Evolutionary conservation across 1,284 basidiomycete genomes (phyloP), one percentile per base, ranked within the genome.

Genomic region (Rhodofomes roseus): DNA sequence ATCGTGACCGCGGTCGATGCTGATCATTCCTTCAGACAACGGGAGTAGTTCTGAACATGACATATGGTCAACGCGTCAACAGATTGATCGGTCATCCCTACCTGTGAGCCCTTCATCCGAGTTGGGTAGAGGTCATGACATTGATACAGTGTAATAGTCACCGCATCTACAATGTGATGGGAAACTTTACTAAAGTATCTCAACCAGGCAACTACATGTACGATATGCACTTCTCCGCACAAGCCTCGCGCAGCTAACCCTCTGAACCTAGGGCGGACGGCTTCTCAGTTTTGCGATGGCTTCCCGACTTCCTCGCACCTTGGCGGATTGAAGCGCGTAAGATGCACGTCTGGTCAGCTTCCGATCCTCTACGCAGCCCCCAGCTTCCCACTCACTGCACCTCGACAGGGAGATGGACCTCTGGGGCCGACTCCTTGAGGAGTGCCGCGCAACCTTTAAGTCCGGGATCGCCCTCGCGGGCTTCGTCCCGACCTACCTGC

Each of bases 311-410:
- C 34, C 65, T 71, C 4, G 68, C 71, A 0, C 65, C 62, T 29
- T 72, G 71, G 71, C 60, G 71, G 5, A 58, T 63, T 18, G 62
- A 65, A 25, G 71, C 62, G 20, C 62, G 64, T n/a, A 66, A 65
- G 51, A 69, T 70, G 66, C 70, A 70, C 44, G 55, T 61, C 63
- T 70, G 70, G 70, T 71, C 66, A 60, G 67, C 29, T 23, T 11
- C 20, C 31, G 20, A 14, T 27, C 37, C 7, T 29, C 7, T 6
- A 9, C n/a, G n/a, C n/a, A n/a, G n/a, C n/a, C n/a, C 1, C 11
- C 27, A 16, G 9, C 6, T 22, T 12, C 18, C 1, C 16, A 9
- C 7, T 53, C 34, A 53, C n/a, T n/a, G n/a, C n/a, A 5, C 12
- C 20, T 34, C 23, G 4, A 16, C 36, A 60, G 59, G 59, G 59